Conservation (phyloP, 1,284 basidiomycete species). For the Leccinum laetum region DNA sequence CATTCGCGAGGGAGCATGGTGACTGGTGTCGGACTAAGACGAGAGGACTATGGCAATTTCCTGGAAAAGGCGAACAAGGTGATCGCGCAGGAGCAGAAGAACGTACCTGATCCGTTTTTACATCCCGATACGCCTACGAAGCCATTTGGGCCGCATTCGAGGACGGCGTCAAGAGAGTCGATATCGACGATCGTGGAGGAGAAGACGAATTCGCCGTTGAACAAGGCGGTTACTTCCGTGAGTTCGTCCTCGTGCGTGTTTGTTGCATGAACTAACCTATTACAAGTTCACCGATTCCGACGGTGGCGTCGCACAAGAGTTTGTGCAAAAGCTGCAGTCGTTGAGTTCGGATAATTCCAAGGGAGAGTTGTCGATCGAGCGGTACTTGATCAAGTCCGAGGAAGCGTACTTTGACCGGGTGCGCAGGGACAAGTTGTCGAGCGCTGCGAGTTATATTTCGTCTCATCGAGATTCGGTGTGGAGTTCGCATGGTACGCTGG, state of each 20-base stretch:
- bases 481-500: conserved; percentile 63
- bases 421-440: conserved; percentile 61
- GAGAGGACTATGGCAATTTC: too few relatives aligned
- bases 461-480: conserved; percentile 74
- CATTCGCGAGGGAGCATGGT: too few relatives aligned
- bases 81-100: conserved; percentile 75
- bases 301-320: conserved; percentile 88
- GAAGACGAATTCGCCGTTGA: conserved; percentile 84
- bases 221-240: conserved; percentile 89
- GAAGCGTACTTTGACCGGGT: conserved; percentile 91
- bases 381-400: conserved; percentile 87
- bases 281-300: conserved; percentile 86
- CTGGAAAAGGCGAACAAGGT: conserved; percentile 18
- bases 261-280: not conserved
- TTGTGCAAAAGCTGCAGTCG: conserved; percentile 81
- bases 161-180: conserved; percentile 82
- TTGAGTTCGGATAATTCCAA: conserved; percentile 88
- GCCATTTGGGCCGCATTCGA: conserved; percentile 81
- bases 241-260: conserved; percentile 24
- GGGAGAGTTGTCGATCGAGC: conserved; percentile 88
- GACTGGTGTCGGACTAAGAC: too few relatives aligned
- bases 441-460: conserved; percentile 75
- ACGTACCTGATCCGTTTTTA: conserved; percentile 83
- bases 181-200: conserved; percentile 90
- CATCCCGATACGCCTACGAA: conserved; percentile 50